phyloP scores from a whole-genome alignment of 208 protist species.

The Trypanosoma grayi region DNA sequence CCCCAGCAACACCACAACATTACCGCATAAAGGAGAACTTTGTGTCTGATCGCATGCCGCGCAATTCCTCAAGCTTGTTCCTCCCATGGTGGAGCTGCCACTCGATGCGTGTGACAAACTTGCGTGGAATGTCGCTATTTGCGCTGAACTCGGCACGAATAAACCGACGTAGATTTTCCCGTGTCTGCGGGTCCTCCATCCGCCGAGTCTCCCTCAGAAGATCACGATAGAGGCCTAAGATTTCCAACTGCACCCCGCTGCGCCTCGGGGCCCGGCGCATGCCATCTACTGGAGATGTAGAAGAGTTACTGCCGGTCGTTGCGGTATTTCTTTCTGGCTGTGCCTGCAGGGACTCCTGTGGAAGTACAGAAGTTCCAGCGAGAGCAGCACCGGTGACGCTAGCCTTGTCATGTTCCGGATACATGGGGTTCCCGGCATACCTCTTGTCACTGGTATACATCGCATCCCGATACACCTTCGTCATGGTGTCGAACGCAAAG shows the following conservation, averaged over 20 bases:
- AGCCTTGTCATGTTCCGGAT: slow-evolving; percentile 19
- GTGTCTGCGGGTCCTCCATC: slow-evolving; percentile 60
- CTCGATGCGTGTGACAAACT: slow-evolving; percentile 74
- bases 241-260: slow-evolving; percentile 81
- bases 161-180: slow-evolving; percentile 37
- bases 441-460: slow-evolving; percentile 41
- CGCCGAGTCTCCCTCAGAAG: slow-evolving; percentile 55
- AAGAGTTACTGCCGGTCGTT: background rate
- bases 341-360: background rate
- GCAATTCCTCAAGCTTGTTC: slow-evolving; percentile 83
- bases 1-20: background rate
- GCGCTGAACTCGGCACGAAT: slow-evolving; percentile 78
- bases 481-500: slow-evolving; percentile 75
- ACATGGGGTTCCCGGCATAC: slow-evolving; percentile 36
- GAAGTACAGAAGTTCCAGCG: background rate
- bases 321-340: background rate
- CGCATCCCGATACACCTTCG: slow-evolving; percentile 66
- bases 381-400: background rate
- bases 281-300: background rate
- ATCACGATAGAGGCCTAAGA: slow-evolving; percentile 66
- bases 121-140: slow-evolving; percentile 54
- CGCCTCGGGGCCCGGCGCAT: slow-evolving; percentile 21
- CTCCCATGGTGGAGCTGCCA: slow-evolving; percentile 79
- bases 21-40: slow-evolving; percentile 49
- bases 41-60: slow-evolving; percentile 49